These are phyloP conservation scores for Alternaria incomplexa DNA, from an alignment of 2,329 filamentous ascomycete genomes.

Conservation along the genomic window DNA sequence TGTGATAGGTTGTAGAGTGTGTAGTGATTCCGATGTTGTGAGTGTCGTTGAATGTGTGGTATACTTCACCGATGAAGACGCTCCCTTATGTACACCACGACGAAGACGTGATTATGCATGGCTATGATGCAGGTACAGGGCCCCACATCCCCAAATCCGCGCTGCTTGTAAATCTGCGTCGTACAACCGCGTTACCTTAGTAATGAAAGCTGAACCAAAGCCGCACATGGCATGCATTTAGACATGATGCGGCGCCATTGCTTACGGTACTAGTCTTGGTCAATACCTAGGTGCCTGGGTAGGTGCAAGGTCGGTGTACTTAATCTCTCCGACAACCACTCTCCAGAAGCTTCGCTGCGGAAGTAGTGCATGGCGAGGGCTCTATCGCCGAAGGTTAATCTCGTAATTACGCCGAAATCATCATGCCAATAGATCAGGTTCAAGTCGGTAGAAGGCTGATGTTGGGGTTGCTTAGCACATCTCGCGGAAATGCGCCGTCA, in stretches of 20 bases:
- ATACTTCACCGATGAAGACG: neutral
- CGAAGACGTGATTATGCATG: conserved; percentile 12
- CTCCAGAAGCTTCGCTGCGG: neutral
- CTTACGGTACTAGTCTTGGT: neutral
- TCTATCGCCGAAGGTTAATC: neutral
- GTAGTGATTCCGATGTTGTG: neutral
- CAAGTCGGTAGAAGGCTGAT: neutral
- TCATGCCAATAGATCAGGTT: neutral
- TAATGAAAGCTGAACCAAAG: neutral
- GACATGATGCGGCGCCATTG: neutral
- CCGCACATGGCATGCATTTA: neutral
- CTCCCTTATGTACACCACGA: conserved; percentile 14
- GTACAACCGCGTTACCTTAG: neutral
- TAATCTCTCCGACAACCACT: neutral
- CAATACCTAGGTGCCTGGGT: neutral
- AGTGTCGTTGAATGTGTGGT: neutral
- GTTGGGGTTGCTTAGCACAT: conserved; percentile 9
- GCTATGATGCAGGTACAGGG: conserved; percentile 7
- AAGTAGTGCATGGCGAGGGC: neutral
- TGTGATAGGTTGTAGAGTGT: neutral
- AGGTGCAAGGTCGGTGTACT: neutral
- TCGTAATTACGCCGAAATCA: neutral
- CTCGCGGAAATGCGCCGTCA: conserved; percentile 3
- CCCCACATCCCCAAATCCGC: conserved; percentile 10
- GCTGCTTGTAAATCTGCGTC: conserved; percentile 1